Percentiles rank a stretch among this genome's conserved stretches.
phyloP scores from a whole-genome alignment of 805 yeast species.

The Isabelozyma heimii region DNA sequence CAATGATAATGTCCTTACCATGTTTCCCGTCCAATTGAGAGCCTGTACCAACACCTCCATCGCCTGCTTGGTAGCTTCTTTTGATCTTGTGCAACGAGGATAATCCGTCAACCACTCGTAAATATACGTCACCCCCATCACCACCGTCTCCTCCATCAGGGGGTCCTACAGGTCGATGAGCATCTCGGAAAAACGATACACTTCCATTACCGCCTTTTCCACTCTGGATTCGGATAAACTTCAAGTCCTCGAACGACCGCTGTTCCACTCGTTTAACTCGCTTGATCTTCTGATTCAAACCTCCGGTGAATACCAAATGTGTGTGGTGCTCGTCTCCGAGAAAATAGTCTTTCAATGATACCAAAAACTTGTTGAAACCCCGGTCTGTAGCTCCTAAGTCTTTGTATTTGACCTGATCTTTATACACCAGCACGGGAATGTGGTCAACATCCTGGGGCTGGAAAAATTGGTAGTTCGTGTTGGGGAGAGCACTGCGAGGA shows the following conservation, averaged over 20 bases:
- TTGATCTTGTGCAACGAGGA: slow-evolving; percentile 69
- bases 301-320: slow-evolving; percentile 36
- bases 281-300: slow-evolving; percentile 16
- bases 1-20: slow-evolving; percentile 76
- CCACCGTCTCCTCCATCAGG: slow-evolving; percentile 99
- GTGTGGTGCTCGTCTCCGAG: slow-evolving; percentile 39
- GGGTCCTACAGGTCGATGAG: slow-evolving; percentile 83
- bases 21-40: slow-evolving; percentile 82
- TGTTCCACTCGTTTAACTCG: slow-evolving; percentile 35
- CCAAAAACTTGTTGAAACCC: slow-evolving; percentile 11
- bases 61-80: slow-evolving; percentile 65
- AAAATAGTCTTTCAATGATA: slow-evolving; percentile 37
- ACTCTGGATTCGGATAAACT: slow-evolving; percentile 61
- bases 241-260: slow-evolving; percentile 54
- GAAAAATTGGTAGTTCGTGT: neutral
- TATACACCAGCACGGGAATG: neutral
- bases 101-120: slow-evolving; percentile 73
- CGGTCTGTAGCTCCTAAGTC: slow-evolving; percentile 16
- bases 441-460: neutral
- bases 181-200: slow-evolving; percentile 83
- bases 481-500: neutral
- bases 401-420: slow-evolving; percentile 8
- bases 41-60: slow-evolving; percentile 70
- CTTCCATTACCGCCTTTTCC: slow-evolving; percentile 91
- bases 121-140: slow-evolving; percentile 80